Evolutionary conservation across 139 green algal genomes (phyloP).

Genomic region (Tetraselmis chui): DNA sequence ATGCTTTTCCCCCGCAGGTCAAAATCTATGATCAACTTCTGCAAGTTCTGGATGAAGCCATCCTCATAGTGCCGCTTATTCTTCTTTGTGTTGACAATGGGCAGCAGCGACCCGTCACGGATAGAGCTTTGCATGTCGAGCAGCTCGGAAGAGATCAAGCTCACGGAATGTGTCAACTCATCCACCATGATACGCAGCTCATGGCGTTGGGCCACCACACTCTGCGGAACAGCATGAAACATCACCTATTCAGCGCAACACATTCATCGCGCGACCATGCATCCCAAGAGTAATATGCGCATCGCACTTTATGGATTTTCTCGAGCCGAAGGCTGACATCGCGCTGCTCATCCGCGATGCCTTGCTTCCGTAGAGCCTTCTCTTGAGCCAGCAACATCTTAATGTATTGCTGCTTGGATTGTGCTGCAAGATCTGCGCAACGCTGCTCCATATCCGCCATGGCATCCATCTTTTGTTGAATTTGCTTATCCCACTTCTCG

Average conservation of each 20-base stretch:
- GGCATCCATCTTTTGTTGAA: background rate
- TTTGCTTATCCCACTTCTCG: background rate
- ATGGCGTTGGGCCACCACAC: background rate
- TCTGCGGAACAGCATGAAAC: background rate
- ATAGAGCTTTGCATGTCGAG: background rate
- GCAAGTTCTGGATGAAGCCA: background rate
- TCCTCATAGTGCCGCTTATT: background rate
- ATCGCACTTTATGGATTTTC: background rate
- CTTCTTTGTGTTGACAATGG: background rate
- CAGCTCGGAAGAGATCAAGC: background rate
- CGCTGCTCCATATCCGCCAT: background rate
- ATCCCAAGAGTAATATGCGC: background rate
- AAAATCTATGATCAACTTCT: background rate
- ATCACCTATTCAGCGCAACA: background rate
- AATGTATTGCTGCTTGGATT: background rate
- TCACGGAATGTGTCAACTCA: background rate
- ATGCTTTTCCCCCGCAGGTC: background rate
- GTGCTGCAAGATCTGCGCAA: background rate
- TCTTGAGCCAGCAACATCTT: background rate
- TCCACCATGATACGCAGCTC: background rate
- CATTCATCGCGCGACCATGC: background rate
- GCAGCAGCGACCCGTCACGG: background rate
- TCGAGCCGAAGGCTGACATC: background rate
- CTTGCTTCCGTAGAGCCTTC: background rate
- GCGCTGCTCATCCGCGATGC: background rate